Base-by-base conservation (phyloP, 345 rosid species). In the Arabidopsis arenosa region DNA sequence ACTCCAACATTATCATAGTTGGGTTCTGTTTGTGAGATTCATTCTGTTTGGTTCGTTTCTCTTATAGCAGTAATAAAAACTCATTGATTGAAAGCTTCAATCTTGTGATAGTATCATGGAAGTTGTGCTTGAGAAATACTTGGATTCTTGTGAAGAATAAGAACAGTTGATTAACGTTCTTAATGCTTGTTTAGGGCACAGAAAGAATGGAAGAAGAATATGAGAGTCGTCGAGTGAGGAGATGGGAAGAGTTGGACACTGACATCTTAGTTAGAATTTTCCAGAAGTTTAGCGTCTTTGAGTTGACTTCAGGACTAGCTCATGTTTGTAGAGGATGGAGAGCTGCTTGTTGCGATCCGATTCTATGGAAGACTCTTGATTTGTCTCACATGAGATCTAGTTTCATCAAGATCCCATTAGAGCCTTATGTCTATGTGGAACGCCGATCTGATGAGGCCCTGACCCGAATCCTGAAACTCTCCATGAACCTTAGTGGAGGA, bases 301-400 rank as follows among this genome's bases (percentile, higher is more conserved):
- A 90, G 78, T 72, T 88, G 14, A 87, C 83, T 59, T 84, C 90
- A 5, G 90, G 96, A 44, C 70, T 93, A 66, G 93, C 89, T 79
- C 90, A 75, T 61, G 96, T 94, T 56, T 90, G 98, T 82, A 82
- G 93, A 7, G 76, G 85, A 14, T 93, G 98, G 97, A 85, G 92
- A 51, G 37, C 57, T 28, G 98, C 97, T 68, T 86, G 89, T 68
- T 81, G 95, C 12, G 96, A 93, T 85, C 97, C 98, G n/a, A 61
- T 87, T 44, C 82, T 90, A 0, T 91, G 98, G 98, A 90, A 81
- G 74, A 90, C 88, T 0, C 94, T 93, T 41, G 97, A 93, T 79
- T 77, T 93, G 43, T 91, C 97, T 0, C 77, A 68, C 75, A 57
- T 88, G 84, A 83, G 61, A 75, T 91, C 97, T 14, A 80, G 86